Conservation (phyloP, 331 rosid genomes). For the Acacia concinna region DNA sequence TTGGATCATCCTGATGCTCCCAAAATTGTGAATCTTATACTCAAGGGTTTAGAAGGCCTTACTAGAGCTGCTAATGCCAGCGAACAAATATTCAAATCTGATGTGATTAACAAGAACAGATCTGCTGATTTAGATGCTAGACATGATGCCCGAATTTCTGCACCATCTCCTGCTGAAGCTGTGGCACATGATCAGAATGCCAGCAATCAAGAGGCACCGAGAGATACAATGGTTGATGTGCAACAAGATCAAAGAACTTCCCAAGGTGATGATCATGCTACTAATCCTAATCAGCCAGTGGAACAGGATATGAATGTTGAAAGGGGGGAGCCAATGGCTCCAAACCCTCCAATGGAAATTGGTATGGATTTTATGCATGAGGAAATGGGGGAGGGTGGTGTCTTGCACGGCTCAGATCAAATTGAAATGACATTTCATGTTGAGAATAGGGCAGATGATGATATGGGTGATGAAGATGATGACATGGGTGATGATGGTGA, state of each 20-base stretch:
- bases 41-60: constrained; percentile 85
- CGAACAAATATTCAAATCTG: constrained; percentile 80
- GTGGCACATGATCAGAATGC: constrained; percentile 55
- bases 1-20: constrained; percentile 98
- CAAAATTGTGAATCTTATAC: constrained; percentile 83
- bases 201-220: constrained; percentile 55
- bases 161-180: constrained; percentile 54
- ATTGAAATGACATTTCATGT: constrained; percentile 86
- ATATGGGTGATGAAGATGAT: constrained; percentile 97
- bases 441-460: constrained; percentile 88
- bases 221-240: constrained; percentile 50
- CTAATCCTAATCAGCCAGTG: constrained; percentile 52
- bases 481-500: constrained; percentile 98
- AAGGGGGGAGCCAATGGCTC: constrained; percentile 59
- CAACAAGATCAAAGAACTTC: constrained; percentile 59
- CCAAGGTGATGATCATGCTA: constrained; percentile 49
- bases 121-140: constrained; percentile 63
- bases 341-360: constrained; percentile 71
- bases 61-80: constrained; percentile 96
- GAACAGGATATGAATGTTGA: constrained; percentile 79
- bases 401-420: constrained; percentile 71
- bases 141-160: constrained; percentile 57
- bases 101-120: constrained; percentile 70
- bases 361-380: constrained; percentile 92
- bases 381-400: constrained; percentile 79